Evolutionary conservation across 352 stramenopile genomes (phyloP), one percentile per base, ranked within the genome.

Genomic region (Pythium phragmiticola): DNA sequence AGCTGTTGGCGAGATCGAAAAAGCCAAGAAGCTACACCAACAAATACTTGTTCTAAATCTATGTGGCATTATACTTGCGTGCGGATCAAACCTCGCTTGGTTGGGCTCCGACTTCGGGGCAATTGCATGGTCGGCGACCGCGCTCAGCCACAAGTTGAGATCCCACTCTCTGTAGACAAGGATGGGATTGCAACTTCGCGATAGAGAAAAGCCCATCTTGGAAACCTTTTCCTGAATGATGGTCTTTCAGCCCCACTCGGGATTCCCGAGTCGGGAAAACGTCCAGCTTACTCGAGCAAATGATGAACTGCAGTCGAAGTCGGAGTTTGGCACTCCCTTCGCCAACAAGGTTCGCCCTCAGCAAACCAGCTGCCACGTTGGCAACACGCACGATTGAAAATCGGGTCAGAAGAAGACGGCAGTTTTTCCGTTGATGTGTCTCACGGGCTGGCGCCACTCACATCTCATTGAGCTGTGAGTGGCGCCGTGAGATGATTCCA

Each of bases 101-200:
- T 47, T 26, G 28, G 50, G 26, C 26, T 30, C 26, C 26, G 26
- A 30, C 26, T 30, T 30, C 4, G 26, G 26, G 26, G 51, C 60
- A 66, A 66, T 51, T 66, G 60, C 51, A 68, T 69, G 33, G 28
- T 54, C 46, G 60, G 43, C 50, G 52, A 54, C 51, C 33, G 46
- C 36, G 51, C 45, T 65, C 51, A 67, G 60, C 63, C 57, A 70
- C 49, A 66, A 74, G 70, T 70, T 62, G 56, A 70, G 41, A 66
- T 70, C 56, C 63, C 63, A 70, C 63, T 60, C 56, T 62, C 56
- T 65, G 56, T 57, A 62, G 45, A 57, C 52, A 63, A 67, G 30
- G 26, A 30, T 30, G 26, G 52, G 60, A 67, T 67, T n/a, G 39
- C 39, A 17, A 57, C 54, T 63, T 64, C 17, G 47, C 36, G 63